Evolutionary conservation across 2,329 filamentous ascomycete species (phyloP).

Genomic region (Aspergillus versicolor): DNA sequence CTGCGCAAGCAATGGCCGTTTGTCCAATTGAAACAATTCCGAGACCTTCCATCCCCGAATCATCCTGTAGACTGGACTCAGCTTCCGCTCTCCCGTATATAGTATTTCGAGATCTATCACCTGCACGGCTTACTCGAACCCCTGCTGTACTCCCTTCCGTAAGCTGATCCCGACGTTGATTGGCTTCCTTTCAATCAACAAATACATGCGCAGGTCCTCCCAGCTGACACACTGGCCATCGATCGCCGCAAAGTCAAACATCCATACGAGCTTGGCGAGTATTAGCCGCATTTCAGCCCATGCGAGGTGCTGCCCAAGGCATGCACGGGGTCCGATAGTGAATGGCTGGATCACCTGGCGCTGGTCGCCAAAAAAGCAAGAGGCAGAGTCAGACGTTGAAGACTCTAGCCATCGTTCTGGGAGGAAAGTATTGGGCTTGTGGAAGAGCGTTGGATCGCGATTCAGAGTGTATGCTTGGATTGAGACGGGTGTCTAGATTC

Average conservation of each 20-base stretch:
- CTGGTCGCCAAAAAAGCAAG: slow-evolving; percentile 3
- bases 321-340: slow-evolving; percentile 71
- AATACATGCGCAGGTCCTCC: slow-evolving; percentile 7
- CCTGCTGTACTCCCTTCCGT: background rate
- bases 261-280: background rate
- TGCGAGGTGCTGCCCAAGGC: slow-evolving; percentile 77
- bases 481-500: slow-evolving; percentile 1
- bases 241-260: background rate
- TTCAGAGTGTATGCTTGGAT: slow-evolving; percentile 5
- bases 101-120: too few species aligned
- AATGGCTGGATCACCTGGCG: slow-evolving; percentile 47
- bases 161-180: slow-evolving; percentile 1
- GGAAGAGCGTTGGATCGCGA: slow-evolving; percentile 1
- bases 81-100: too few species aligned
- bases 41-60: too few species aligned
- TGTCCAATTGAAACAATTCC: too few species aligned
- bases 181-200: slow-evolving; percentile 7
- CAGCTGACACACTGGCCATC: background rate
- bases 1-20: too few species aligned
- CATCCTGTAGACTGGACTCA: too few species aligned
- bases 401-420: slow-evolving; percentile 8
- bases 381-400: background rate
- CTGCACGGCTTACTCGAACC: background rate
- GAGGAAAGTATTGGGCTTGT: background rate
- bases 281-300: slow-evolving; percentile 5